A percentile compares a stretch with the other conserved stretches of the same genome.
Evolutionary conservation across 768 basidiomycete genomes (phyloP).

Genomic region (Hericium alpestre): DNA sequence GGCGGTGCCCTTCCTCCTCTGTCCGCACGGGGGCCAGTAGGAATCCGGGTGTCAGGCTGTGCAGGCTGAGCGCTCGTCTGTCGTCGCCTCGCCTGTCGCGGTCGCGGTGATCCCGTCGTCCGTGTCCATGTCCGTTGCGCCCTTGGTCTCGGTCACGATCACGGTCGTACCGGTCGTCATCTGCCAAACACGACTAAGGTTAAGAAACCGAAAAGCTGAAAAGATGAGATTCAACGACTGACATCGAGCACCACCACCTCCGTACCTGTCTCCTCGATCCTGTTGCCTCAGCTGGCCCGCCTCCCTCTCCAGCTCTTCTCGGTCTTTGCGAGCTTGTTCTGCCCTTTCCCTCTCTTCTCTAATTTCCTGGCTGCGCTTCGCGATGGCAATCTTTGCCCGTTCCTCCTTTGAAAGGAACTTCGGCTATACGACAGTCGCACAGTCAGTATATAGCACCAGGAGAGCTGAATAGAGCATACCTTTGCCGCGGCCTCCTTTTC

Average conservation of each 20-base stretch:
- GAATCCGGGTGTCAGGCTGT: conserved; percentile 53
- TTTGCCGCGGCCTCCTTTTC: conserved; percentile 88
- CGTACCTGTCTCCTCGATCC: conserved; percentile 33
- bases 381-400: conserved; percentile 79
- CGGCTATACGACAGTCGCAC: conserved; percentile 42
- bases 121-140: conserved; percentile 4
- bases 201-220: conserved; percentile 2
- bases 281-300: conserved; percentile 54
- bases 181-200: conserved; percentile 13
- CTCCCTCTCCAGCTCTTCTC: conserved; percentile 65
- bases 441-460: not conserved
- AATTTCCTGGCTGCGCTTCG: conserved; percentile 78
- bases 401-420: conserved; percentile 92
- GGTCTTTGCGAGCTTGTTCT: conserved; percentile 46
- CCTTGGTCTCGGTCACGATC: conserved; percentile 15
- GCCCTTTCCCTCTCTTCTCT: conserved; percentile 57
- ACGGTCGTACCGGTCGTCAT: conserved; percentile 27
- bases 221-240: conserved; percentile 14
- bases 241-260: conserved; percentile 33
- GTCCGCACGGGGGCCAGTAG: conserved; percentile 78
- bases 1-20: conserved; percentile 34
- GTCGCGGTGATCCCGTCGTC: conserved; percentile 29
- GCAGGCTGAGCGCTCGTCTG: conserved; percentile 7
- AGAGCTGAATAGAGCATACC: conserved; percentile 31
- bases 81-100: conserved; percentile 20